Conservation (phyloP, 1,139 yeast genomes). For the Pneumocystis sp. region DNA sequence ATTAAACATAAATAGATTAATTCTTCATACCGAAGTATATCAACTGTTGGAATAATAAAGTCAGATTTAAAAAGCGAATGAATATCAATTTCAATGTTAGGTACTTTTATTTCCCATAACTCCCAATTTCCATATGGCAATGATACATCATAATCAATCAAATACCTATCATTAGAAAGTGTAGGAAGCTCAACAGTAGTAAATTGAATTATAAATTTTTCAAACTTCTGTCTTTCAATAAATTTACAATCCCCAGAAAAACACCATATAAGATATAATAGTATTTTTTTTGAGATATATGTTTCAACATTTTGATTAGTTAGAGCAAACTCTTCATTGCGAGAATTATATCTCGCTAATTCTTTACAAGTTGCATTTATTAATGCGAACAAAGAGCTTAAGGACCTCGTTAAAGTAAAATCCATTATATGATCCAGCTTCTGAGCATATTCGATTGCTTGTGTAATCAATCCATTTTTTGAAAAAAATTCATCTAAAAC, state of each 20-base stretch:
- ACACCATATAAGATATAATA: conserved; percentile 48
- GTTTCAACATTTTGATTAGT: conserved; percentile 17
- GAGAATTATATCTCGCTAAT: conserved; percentile 16
- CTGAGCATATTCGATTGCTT: conserved; percentile 18
- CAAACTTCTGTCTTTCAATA: conserved; percentile 31
- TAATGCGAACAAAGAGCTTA: conserved; percentile 28
- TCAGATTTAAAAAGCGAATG: conserved; percentile 50
- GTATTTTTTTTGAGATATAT: conserved; percentile 29
- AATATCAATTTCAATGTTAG: conserved; percentile 39
- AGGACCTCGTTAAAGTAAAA: conserved; percentile 28
- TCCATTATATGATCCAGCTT: conserved; percentile 41
- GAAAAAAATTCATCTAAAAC: background rate
- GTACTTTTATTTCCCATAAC: conserved; percentile 34
- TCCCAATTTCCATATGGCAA: conserved; percentile 39
- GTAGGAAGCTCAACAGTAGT: conserved; percentile 8
- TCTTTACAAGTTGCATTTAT: conserved; percentile 18
- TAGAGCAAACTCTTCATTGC: conserved; percentile 19
- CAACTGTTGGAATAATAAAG: conserved; percentile 62
- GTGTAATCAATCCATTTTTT: conserved; percentile 3
- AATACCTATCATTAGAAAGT: conserved; percentile 2
- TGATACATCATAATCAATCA: conserved; percentile 36
- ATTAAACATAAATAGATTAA: conserved; percentile 43
- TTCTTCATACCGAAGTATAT: conserved; percentile 55
- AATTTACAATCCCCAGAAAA: conserved; percentile 46
- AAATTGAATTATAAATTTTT: conserved; percentile 22